phyloP scores from a whole-genome alignment of 306 rosid genomes.

The Medicago ruthenica region DNA sequence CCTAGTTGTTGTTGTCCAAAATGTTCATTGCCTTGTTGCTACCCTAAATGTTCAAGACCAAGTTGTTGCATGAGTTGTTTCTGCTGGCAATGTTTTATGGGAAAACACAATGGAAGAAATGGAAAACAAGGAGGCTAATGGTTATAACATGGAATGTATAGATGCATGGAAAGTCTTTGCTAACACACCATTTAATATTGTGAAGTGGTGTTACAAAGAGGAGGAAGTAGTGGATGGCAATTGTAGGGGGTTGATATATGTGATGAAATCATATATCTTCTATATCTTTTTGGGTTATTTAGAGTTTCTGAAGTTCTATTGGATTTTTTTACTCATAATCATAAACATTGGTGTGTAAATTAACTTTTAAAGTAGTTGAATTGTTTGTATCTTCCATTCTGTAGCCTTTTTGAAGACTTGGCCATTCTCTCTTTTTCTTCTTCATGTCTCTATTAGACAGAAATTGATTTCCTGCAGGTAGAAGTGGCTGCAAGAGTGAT shows the following conservation, averaged over 20 bases:
- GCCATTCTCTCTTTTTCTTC: not conserved
- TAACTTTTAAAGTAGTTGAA: slow-evolving; percentile 19
- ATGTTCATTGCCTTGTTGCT: slow-evolving; percentile 52
- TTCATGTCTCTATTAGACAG: not conserved
- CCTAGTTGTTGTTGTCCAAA: slow-evolving; percentile 44
- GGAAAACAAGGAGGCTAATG: slow-evolving; percentile 55
- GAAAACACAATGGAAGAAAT: slow-evolving; percentile 46
- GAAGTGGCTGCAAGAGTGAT: no score
- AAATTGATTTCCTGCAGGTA: no score
- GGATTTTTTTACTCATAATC: slow-evolving; percentile 33
- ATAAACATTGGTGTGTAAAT: slow-evolving; percentile 43
- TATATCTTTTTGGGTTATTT: slow-evolving; percentile 31
- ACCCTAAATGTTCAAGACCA: slow-evolving; percentile 46
- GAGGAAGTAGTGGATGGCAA: slow-evolving; percentile 23
- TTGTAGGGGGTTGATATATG: slow-evolving; percentile 41
- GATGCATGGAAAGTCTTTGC: slow-evolving; percentile 45
- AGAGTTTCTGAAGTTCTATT: slow-evolving; percentile 38
- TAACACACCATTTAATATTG: slow-evolving; percentile 56
- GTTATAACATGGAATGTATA: slow-evolving; percentile 55
- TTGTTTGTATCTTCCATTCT: slow-evolving; percentile 27
- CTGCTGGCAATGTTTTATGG: slow-evolving; percentile 64
- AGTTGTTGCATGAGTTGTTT: slow-evolving; percentile 59
- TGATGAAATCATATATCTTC: slow-evolving; percentile 40
- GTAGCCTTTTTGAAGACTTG: slow-evolving; percentile 5
- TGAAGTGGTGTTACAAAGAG: slow-evolving; percentile 49